Evolutionary conservation across 169 alveolate species (phyloP), one percentile per base, ranked within the genome.

Genomic region (Toxoplasma gondii): DNA sequence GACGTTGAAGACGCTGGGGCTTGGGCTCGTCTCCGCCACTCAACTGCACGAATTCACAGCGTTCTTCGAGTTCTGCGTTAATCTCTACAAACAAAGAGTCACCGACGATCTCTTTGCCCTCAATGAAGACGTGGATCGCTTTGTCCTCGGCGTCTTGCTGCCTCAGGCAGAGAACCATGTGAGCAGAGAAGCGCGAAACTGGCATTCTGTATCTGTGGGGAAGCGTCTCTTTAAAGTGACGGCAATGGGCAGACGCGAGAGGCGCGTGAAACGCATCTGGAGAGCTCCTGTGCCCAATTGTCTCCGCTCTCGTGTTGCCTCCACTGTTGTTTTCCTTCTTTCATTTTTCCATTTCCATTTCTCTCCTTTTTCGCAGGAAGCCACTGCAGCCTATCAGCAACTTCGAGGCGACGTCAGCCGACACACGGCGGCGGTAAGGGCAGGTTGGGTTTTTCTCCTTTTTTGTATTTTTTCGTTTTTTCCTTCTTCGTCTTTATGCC

Each of bases 321-420:
- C 19, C 67, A 53, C 67, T 9, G 9, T 9, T 19, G 86, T n/a
- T 16, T 78, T 1, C 22, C 24, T 78, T 45, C 7, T 17, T 10
- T 78, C n/a, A 10, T 78, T n/a, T 12, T n/a, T 78, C 39, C 86
- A 10, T 78, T 19, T 64, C n/a, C 74, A 49, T 49, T 64, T 19
- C 7, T 74, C 84, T 22, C 67, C 34, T 19, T 49, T 44, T 44
- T 67, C 27, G 34, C 90, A 82, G 90, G 41, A 38, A 31, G 90
- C 90, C 17, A 31, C 53, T 22, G 90, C 90, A 67, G 90, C 90
- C 27, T 82, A 43, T 31, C 41, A 82, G 64, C 90, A 82, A 67
- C 67, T 82, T 12, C 58, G 90, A 16, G 90, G 90, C 67, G 90
- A 82, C 90, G 39, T 17, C 67, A 10, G 38, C 19, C 17, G 90